Percentiles rank a stretch among this genome's conserved stretches.
Evolutionary conservation across 2,329 filamentous ascomycete genomes (phyloP).

Genomic region (Paecilomyces variotii): DNA sequence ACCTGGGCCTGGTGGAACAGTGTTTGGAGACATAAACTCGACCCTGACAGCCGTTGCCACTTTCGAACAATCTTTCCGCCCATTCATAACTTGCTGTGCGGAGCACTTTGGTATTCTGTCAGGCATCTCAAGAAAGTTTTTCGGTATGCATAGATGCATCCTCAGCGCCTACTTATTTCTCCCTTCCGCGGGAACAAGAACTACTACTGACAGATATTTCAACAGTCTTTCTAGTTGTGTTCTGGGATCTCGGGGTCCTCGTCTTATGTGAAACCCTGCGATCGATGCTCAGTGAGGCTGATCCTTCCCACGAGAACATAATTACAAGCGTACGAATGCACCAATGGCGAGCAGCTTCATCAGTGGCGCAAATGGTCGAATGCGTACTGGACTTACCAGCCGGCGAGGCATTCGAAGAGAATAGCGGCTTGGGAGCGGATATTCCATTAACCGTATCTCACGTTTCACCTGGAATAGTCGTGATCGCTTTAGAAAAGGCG

Average conservation of each 20-base stretch:
- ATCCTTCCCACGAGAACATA: not conserved
- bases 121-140: not conserved
- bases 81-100: not conserved
- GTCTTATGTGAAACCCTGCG: constrained; percentile 8
- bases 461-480: not conserved
- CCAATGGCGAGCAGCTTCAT: not conserved
- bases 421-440: not conserved
- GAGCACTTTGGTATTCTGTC: not conserved
- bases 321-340: not conserved
- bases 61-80: not conserved
- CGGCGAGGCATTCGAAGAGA: not conserved
- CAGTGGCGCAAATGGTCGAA: not conserved
- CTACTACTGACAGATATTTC: not conserved
- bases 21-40: not conserved
- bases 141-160: not conserved
- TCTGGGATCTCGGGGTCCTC: constrained; percentile 15
- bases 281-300: not conserved
- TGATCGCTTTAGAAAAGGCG: not conserved
- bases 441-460: not conserved
- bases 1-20: not conserved
- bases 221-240: constrained; percentile 11
- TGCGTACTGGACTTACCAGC: not conserved
- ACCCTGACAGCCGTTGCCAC: not conserved
- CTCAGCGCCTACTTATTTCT: not conserved
- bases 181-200: not conserved